phyloP scores from a whole-genome alignment of 768 basidiomycete species.

The Amanita rimosa region DNA sequence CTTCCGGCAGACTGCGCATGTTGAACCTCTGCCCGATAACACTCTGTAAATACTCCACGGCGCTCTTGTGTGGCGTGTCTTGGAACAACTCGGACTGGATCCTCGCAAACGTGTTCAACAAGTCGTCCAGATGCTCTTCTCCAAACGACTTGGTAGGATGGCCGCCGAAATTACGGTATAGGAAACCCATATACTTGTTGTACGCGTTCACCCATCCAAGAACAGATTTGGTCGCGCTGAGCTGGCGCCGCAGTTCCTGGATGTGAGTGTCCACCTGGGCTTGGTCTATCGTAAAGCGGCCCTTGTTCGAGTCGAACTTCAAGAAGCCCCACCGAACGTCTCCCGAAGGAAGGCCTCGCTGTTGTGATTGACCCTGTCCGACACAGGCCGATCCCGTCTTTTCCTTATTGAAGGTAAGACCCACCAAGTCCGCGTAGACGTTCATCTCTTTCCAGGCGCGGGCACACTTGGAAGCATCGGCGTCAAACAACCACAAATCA shows the following conservation, averaged over 20 bases:
- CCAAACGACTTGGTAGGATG: conserved; percentile 23
- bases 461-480: conserved; percentile 19
- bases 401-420: conserved; percentile 27
- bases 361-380: conserved; percentile 8
- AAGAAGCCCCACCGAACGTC: conserved; percentile 30
- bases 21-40: conserved; percentile 16
- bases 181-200: conserved; percentile 29
- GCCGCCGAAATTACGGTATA: conserved; percentile 24
- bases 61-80: conserved; percentile 10
- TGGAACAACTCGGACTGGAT: conserved; percentile 24
- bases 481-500: conserved; percentile 33
- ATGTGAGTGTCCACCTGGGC: conserved; percentile 24
- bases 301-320: conserved; percentile 19
- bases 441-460: conserved; percentile 31
- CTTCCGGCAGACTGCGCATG: conserved; percentile 23
- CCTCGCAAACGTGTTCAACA: conserved; percentile 19
- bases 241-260: conserved; percentile 24
- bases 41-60: conserved; percentile 13
- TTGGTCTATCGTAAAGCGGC: conserved; percentile 26
- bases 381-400: conserved; percentile 32
- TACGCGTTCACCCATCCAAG: conserved; percentile 27
- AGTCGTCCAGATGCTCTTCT: conserved; percentile 17
- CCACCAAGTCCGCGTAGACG: conserved; percentile 25
- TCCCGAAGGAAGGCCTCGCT: conserved; percentile 18
- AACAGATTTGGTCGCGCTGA: conserved; percentile 22